These are phyloP conservation scores for Anastatica hierochuntica DNA, from an alignment of 345 rosid species.

Conservation along the genomic window DNA sequence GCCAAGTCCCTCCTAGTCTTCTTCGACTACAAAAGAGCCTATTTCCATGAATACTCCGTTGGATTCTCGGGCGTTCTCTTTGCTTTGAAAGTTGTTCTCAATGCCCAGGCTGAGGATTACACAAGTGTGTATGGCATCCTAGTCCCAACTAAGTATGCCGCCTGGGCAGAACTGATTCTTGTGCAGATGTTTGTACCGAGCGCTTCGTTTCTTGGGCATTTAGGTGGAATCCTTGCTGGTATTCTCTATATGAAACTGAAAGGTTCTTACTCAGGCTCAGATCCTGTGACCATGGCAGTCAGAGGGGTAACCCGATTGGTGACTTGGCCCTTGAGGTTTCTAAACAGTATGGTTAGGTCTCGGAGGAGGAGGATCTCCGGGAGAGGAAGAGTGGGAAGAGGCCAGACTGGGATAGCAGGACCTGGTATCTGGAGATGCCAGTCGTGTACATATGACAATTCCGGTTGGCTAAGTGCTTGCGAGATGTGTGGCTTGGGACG, in stretches of 20 bases:
- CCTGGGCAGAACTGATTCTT: constrained; percentile 90
- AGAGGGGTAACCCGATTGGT: constrained; percentile 32
- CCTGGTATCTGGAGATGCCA: constrained; percentile 71
- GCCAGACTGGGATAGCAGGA: constrained; percentile 27
- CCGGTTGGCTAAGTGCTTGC: constrained; percentile 43
- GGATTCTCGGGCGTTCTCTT: constrained; percentile 95
- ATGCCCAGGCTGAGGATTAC: constrained; percentile 53
- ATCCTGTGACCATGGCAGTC: constrained; percentile 43
- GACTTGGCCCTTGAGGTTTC: constrained; percentile 55
- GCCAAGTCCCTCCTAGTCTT: constrained; percentile 58
- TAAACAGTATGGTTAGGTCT: constrained; percentile 26
- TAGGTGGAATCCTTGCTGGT: constrained; percentile 93
- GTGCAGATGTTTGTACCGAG: constrained; percentile 86
- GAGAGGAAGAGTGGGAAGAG: constrained; percentile 60
- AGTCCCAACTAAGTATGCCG: constrained; percentile 71
- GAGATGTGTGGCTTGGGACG: constrained; percentile 81
- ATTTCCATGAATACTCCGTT: constrained; percentile 54
- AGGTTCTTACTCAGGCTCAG: constrained; percentile 39
- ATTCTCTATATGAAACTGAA: constrained; percentile 61
- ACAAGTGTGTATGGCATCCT: constrained; percentile 56
- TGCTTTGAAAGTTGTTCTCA: constrained; percentile 91
- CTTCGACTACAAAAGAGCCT: constrained; percentile 51
- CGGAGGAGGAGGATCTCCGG: constrained; percentile 49
- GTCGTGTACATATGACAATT: constrained; percentile 81
- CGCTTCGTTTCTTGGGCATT: constrained; percentile 89